A percentile compares a stretch with the other conserved stretches of the same genome.
phyloP scores from a whole-genome alignment of 148 eudicot genomes.

The Vaccinium darrowii region DNA sequence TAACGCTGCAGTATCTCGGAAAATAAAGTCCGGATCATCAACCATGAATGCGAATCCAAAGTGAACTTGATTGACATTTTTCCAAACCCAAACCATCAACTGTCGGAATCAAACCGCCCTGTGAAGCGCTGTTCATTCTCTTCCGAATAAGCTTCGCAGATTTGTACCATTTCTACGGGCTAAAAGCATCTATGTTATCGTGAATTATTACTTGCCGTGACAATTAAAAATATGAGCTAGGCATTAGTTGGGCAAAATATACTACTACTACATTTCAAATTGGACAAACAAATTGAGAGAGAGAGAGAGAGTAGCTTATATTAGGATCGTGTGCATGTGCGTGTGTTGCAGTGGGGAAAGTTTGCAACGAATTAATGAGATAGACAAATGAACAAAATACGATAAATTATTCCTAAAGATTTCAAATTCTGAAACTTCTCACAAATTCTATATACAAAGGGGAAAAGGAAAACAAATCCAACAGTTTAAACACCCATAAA shows the following conservation, averaged over 20 bases:
- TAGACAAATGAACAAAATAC: neutral
- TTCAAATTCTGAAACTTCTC: conserved; percentile 6
- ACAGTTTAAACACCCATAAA: neutral
- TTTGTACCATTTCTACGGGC: neutral
- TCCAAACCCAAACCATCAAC: too few relatives aligned
- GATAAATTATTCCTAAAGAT: neutral
- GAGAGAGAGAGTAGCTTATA: neutral
- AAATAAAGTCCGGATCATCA: neutral
- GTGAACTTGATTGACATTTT: neutral
- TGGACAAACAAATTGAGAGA: too few relatives aligned
- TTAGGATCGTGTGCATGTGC: neutral
- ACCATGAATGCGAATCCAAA: neutral
- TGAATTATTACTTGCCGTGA: too few relatives aligned
- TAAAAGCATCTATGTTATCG: neutral
- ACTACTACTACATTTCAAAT: too few relatives aligned
- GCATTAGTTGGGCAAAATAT: too few relatives aligned
- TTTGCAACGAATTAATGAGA: neutral
- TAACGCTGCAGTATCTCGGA: neutral
- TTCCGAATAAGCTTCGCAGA: neutral
- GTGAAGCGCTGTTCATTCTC: neutral
- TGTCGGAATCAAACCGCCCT: neutral
- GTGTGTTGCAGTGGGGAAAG: neutral
- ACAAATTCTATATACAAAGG: neutral
- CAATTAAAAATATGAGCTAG: too few relatives aligned
- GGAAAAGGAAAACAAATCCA: neutral